Evolutionary conservation across 352 stramenopile species (phyloP).

Genomic region (Globisporangium perplexum): DNA sequence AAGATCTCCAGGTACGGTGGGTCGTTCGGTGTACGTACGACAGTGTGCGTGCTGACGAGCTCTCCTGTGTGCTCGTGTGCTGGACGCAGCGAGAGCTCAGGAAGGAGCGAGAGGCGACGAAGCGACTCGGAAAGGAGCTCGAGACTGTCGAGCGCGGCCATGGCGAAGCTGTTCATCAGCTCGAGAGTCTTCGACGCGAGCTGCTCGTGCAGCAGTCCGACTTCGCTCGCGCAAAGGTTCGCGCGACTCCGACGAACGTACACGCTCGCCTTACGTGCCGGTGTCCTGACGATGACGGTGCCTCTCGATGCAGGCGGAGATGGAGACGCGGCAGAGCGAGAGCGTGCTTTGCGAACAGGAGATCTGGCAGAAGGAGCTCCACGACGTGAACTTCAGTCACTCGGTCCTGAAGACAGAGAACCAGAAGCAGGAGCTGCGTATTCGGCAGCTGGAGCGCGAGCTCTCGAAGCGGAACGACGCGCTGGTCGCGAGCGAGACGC

Average conservation of each 20-base stretch:
- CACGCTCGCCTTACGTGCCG: no score
- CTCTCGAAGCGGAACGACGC: slow-evolving; percentile 44
- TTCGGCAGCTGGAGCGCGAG: slow-evolving; percentile 59
- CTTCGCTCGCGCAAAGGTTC: slow-evolving; percentile 20
- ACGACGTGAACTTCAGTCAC: slow-evolving; percentile 44
- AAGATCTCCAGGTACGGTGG: slow-evolving; percentile 23
- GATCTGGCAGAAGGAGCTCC: slow-evolving; percentile 51
- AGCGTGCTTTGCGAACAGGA: slow-evolving; percentile 43
- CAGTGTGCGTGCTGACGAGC: background rate
- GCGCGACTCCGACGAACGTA: no score
- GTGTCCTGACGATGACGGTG: background rate
- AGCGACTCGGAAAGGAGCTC: slow-evolving; percentile 17
- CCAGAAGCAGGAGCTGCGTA: slow-evolving; percentile 47
- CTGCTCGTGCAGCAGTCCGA: slow-evolving; percentile 22
- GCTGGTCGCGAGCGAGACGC: slow-evolving; percentile 32
- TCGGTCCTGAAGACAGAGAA: slow-evolving; percentile 44
- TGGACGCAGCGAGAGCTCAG: slow-evolving; percentile 16
- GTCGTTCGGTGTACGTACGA: no score
- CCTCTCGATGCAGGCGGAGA: slow-evolving; percentile 12
- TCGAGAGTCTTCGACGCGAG: slow-evolving; percentile 39
- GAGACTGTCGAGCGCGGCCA: slow-evolving; percentile 20
- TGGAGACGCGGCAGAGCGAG: slow-evolving; percentile 26
- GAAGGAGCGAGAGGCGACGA: slow-evolving; percentile 7
- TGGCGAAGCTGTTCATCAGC: slow-evolving; percentile 25
- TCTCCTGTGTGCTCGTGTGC: background rate